phyloP scores from a whole-genome alignment of 2,329 filamentous ascomycete genomes.

The Pseudonectria buxi region DNA sequence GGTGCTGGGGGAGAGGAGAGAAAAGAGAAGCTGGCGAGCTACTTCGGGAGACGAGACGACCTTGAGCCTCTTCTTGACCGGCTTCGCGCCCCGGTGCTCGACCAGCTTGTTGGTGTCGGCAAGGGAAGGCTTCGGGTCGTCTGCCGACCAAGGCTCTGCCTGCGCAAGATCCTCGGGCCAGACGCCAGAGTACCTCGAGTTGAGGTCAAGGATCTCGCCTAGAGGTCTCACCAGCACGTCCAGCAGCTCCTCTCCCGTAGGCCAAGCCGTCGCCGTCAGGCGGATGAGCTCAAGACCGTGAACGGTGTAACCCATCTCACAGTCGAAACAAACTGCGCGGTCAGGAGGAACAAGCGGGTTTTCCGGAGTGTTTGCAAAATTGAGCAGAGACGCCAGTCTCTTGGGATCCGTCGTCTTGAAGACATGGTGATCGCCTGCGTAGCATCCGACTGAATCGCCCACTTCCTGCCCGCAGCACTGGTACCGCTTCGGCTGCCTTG shows the following conservation, averaged over 20 bases:
- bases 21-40: slow-evolving; percentile 73
- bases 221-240: slow-evolving; percentile 81
- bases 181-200: slow-evolving; percentile 87
- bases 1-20: slow-evolving; percentile 66
- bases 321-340: slow-evolving; percentile 80
- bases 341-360: slow-evolving; percentile 46
- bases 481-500: slow-evolving; percentile 55
- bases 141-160: slow-evolving; percentile 50
- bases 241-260: slow-evolving; percentile 63
- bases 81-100: slow-evolving; percentile 22
- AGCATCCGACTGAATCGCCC: slow-evolving; percentile 70
- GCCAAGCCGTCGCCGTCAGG: slow-evolving; percentile 84
- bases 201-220: slow-evolving; percentile 81
- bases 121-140: slow-evolving; percentile 18
- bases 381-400: slow-evolving; percentile 68
- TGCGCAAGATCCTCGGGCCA: slow-evolving; percentile 67
- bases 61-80: slow-evolving; percentile 44
- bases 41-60: slow-evolving; percentile 69
- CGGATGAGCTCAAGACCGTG: slow-evolving; percentile 83
- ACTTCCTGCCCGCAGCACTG: slow-evolving; percentile 72
- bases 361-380: slow-evolving; percentile 71
- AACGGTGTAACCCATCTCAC: slow-evolving; percentile 95
- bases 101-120: slow-evolving; percentile 18
- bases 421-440: slow-evolving; percentile 65
- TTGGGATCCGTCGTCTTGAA: slow-evolving; percentile 77